Evolutionary conservation across 2,329 filamentous ascomycete species (phyloP), one percentile per base, ranked within the genome.

Genomic region (Coniochaeta ligniaria): DNA sequence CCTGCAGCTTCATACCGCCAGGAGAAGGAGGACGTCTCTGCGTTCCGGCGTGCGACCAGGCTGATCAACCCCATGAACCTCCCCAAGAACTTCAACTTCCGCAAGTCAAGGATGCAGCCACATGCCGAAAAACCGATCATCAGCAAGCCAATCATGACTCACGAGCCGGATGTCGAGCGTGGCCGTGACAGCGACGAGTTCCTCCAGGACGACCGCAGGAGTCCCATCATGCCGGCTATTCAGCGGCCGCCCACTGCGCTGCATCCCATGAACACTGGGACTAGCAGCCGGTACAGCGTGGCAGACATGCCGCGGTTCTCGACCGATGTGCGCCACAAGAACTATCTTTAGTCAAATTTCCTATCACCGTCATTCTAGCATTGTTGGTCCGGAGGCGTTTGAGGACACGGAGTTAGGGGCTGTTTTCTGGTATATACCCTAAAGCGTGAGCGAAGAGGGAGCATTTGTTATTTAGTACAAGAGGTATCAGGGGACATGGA

Each of bases 241-340:
- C 75, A 78, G 68, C 78, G 84, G 12, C 85, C 85, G 1, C 78
- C 81, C 31, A 84, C 84, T 8, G 81, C 82, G 1, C 63, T 85
- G 64, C 85, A 88, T 65, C 85, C 85, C 28, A 78, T 78, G 57
- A 74, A 80, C 65, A 72, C 71, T 35, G 72, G 71, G 2, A 69
- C 71, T 31, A 63, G 61, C 41, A 80, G 74, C 64, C 70, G 71
- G 8, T 84, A 84, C 68, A 83, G 80, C 52, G 78, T 76, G 62
- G 80, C 73, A 41, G 73, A 81, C 64, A 74, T 84, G 68, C 74
- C 75, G 52, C 76, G 77, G 26, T 83, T 83, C 67, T 82, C 22
- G 20, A 52, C 47, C 16, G 47, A 52, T 52, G 22, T 52, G 26
- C 22, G 22, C 47, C 14, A 52, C 26, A 52, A 52, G 47, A 28